These are phyloP conservation scores for Pilatotrama ljubarskyi DNA, from an alignment of 768 basidiomycete genomes.

Conservation along the genomic window DNA sequence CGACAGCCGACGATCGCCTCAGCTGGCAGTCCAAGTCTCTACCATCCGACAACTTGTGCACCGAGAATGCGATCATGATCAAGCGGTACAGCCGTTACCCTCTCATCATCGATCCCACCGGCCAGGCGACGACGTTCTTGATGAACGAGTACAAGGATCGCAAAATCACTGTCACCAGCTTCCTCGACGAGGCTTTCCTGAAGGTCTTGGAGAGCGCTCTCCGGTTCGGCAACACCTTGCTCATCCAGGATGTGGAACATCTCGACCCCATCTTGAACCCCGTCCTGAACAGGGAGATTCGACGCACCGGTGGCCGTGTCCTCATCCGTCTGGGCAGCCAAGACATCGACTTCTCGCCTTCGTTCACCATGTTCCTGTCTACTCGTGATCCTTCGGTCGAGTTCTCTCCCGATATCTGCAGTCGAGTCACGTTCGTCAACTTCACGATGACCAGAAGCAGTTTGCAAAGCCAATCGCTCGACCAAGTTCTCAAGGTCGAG, in stretches of 20 bases:
- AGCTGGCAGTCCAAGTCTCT: slow-evolving; percentile 94
- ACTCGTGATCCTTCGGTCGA: slow-evolving; percentile 97
- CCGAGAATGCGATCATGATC: slow-evolving; percentile 99
- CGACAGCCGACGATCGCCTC: slow-evolving; percentile 94
- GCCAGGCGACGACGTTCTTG: slow-evolving; percentile 93
- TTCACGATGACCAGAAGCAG: slow-evolving; percentile 99
- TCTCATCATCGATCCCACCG: slow-evolving; percentile 96
- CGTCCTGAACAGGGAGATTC: slow-evolving; percentile 94
- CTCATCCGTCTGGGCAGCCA: slow-evolving; percentile 95
- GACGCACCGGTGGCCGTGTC: slow-evolving; percentile 94
- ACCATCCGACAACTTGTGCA: slow-evolving; percentile 94
- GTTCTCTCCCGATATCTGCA: slow-evolving; percentile 98
- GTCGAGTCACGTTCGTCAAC: slow-evolving; percentile 93
- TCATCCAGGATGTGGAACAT: slow-evolving; percentile 98
- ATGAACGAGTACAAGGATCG: slow-evolving; percentile 93
- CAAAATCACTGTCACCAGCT: slow-evolving; percentile 97
- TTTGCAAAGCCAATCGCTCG: slow-evolving; percentile 96
- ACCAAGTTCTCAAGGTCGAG: slow-evolving; percentile 96
- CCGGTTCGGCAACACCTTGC: slow-evolving; percentile 94
- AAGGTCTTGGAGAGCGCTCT: slow-evolving; percentile 98
- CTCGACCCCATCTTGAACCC: slow-evolving; percentile 97
- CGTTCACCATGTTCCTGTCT: slow-evolving; percentile 99
- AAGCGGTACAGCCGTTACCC: slow-evolving; percentile 98
- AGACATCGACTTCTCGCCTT: slow-evolving; percentile 98
- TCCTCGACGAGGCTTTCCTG: slow-evolving; percentile 97